These are phyloP conservation scores for Arthrobotrys sinensis DNA, from an alignment of 2,329 filamentous ascomycete species.

Conservation along the genomic window DNA sequence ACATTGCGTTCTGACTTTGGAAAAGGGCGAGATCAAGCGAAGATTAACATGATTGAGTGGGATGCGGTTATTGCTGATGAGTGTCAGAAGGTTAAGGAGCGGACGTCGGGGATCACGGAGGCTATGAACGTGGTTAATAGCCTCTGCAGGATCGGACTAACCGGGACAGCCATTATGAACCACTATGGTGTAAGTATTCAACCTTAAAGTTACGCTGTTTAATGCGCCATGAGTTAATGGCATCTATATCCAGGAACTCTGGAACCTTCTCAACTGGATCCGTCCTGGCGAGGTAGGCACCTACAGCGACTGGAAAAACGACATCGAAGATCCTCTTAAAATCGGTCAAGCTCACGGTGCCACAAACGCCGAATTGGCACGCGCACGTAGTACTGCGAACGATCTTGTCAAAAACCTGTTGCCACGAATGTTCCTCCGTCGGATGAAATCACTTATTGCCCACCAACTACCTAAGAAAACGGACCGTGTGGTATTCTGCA, in stretches of 20 bases:
- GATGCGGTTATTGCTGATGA: conserved; percentile 96
- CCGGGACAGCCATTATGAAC: conserved; percentile 97
- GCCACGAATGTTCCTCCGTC: conserved; percentile 88
- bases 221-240: background rate
- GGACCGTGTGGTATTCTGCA: conserved; percentile 94
- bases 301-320: conserved; percentile 81
- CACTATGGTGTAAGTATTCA: conserved; percentile 77
- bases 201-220: background rate
- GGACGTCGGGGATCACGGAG: conserved; percentile 81
- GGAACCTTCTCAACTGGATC: conserved; percentile 96
- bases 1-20: background rate
- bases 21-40: conserved; percentile 72
- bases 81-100: conserved; percentile 90
- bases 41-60: conserved; percentile 89
- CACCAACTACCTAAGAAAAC: conserved; percentile 94
- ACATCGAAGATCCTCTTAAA: conserved; percentile 84
- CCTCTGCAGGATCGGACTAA: conserved; percentile 91
- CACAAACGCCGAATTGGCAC: conserved; percentile 66
- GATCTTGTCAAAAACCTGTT: conserved; percentile 89
- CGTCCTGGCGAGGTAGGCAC: conserved; percentile 81
- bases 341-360: conserved; percentile 69
- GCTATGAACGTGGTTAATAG: conserved; percentile 93
- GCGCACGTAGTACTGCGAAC: conserved; percentile 83
- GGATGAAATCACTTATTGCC: conserved; percentile 93
- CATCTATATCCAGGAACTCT: conserved; percentile 80